Evolutionary conservation across 2,329 filamentous ascomycete species (phyloP), one percentile per base, ranked within the genome.

Genomic region (Alternaria consortialis): DNA sequence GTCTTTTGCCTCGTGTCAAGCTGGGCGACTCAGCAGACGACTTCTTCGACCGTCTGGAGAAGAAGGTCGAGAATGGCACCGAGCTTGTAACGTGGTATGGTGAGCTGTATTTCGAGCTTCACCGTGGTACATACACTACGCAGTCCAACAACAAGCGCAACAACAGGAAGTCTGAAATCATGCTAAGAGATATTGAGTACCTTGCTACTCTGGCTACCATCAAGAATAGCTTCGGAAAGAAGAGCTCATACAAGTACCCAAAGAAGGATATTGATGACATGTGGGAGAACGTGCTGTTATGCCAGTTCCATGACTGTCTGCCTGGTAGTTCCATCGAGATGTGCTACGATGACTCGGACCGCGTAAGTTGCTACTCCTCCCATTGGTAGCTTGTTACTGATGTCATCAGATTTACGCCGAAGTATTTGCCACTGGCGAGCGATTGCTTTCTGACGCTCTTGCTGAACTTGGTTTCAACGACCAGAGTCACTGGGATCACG

Each of bases 111-210:
- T 97, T 99, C 78, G 95, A 99, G 80, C 86, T 99, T 50, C 95
- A 99, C 77, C 91, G 95, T 62, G 95, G 95, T 54, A 98, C 94
- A 12, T 98, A 98, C 80, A 99, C 95, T 4, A 97, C 94, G 0
- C 94, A 98, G 78, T 91, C 94, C 61, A 97, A 97, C 81, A 99
- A 97, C 84, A 99, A 99, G 83, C 88, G 88, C 70, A 94, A 96
- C 83, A 99, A 98, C 77, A 88, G 95, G 56, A 91, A 90, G 75
- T 86, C 92, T 0, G 95, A 99, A 80, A 88, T 91, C 54, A 80
- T 97, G 80, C 85, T 99, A 54, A 90, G 93, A 47, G 92, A 97
- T 65, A 85, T 98, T 56, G 95, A 99, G 79, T 89, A 92, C 66
- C 83, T 98, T 36, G 92, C 94, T 7, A 97, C 95, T 0, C 81